Conservation (phyloP, 768 basidiomycete genomes). For the Lactarius sanguifluus region DNA sequence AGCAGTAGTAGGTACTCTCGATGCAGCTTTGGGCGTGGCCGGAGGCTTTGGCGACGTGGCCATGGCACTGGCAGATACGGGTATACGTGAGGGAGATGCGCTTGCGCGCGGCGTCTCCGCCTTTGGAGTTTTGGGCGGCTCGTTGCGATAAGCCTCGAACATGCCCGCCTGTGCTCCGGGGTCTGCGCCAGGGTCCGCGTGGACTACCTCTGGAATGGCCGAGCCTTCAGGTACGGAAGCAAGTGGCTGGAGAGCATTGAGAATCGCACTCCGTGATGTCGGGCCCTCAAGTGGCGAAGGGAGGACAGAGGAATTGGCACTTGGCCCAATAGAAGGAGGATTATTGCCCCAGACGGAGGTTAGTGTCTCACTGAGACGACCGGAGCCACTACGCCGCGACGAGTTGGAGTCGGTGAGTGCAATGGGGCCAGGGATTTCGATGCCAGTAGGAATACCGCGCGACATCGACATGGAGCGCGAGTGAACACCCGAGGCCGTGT, state of each 20-base stretch:
- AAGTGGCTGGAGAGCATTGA: slow-evolving; percentile 32
- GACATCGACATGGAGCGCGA: slow-evolving; percentile 21
- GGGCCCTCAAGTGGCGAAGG: slow-evolving; percentile 35
- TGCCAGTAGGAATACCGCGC: slow-evolving; percentile 34
- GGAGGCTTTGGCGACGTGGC: slow-evolving; percentile 11
- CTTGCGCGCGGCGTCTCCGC: slow-evolving; percentile 27
- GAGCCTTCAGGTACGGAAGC: slow-evolving; percentile 29
- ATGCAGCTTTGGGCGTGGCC: slow-evolving; percentile 20
- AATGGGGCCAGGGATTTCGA: slow-evolving; percentile 37
- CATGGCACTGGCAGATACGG: slow-evolving; percentile 4
- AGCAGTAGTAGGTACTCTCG: slow-evolving; percentile 15
- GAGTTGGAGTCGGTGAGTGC: slow-evolving; percentile 36
- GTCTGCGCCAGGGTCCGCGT: not conserved
- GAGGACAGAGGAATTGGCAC: slow-evolving; percentile 24
- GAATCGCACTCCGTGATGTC: slow-evolving; percentile 31
- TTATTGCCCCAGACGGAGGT: slow-evolving; percentile 49
- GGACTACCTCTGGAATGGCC: slow-evolving; percentile 22
- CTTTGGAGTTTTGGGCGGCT: slow-evolving; percentile 27
- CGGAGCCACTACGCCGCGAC: slow-evolving; percentile 40
- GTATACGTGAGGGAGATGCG: slow-evolving; percentile 16
- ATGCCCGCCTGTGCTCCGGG: not conserved
- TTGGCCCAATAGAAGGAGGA: slow-evolving; percentile 23
- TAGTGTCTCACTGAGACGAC: slow-evolving; percentile 45
- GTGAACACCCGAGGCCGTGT: slow-evolving; percentile 10
- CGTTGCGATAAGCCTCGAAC: slow-evolving; percentile 20